Evolutionary conservation across 208 protist species (phyloP).

Genomic region (Sergeia podlipaevii): DNA sequence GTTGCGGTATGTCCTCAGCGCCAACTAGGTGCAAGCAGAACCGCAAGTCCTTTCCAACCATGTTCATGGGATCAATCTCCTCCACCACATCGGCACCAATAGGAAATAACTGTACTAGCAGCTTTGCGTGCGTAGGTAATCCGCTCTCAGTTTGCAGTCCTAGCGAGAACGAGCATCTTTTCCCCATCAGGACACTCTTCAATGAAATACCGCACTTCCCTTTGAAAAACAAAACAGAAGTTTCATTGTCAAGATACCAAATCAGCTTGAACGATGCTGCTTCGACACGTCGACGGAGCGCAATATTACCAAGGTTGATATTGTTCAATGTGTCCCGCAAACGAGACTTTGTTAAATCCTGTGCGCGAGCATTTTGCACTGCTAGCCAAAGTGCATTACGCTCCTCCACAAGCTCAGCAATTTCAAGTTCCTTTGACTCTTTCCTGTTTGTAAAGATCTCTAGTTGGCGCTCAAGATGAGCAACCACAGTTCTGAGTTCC

Average conservation of each 20-base stretch:
- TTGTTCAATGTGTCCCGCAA: conserved; percentile 28
- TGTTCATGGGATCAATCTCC: conserved; percentile 22
- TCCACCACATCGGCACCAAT: conserved; percentile 10
- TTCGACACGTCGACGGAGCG: conserved; percentile 49
- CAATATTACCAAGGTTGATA: conserved; percentile 53
- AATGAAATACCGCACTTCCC: conserved; percentile 47
- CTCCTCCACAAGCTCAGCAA: conserved; percentile 38
- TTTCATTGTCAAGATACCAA: conserved; percentile 44
- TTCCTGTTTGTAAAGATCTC: conserved; percentile 21
- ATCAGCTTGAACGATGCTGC: conserved; percentile 28
- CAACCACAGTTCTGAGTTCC: conserved; percentile 49
- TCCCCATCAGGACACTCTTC: conserved; percentile 39
- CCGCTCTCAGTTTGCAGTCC: conserved; percentile 40
- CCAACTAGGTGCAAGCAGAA: conserved; percentile 74
- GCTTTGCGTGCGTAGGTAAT: conserved; percentile 23
- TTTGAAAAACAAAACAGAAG: conserved; percentile 58
- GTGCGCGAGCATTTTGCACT: conserved; percentile 23
- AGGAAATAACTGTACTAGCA: conserved; percentile 64
- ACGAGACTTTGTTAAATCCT: conserved; percentile 19
- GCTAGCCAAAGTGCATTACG: conserved; percentile 33
- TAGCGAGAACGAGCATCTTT: conserved; percentile 28
- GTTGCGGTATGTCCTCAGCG: conserved; percentile 42
- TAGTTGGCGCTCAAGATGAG: conserved; percentile 41
- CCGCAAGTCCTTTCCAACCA: conserved; percentile 34
- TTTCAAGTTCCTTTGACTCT: conserved; percentile 28